Evolutionary conservation across 2,329 filamentous ascomycete species (phyloP).

Genomic region (Coccinonectria pachysandricola): DNA sequence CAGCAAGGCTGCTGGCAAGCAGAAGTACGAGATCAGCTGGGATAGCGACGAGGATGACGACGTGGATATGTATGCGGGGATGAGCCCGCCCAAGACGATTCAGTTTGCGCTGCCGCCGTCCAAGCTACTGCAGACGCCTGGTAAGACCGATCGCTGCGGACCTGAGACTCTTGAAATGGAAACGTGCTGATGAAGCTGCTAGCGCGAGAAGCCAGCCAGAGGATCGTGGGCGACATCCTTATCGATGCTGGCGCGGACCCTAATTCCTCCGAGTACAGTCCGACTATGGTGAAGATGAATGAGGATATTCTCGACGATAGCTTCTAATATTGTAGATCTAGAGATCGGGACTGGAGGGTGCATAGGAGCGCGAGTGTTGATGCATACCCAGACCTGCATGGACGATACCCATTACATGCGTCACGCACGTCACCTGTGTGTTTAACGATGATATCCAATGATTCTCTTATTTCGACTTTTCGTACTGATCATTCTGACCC

Average conservation of each 20-base stretch:
- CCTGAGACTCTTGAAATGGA: not conserved
- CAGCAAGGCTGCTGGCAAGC: slow-evolving; percentile 14
- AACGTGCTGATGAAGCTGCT: slow-evolving; percentile 5
- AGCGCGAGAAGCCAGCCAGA: slow-evolving; percentile 71
- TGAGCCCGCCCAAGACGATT: slow-evolving; percentile 90
- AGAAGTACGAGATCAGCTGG: slow-evolving; percentile 55
- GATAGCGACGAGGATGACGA: slow-evolving; percentile 63
- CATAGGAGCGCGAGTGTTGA: too few relatives aligned
- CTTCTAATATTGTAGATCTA: too few relatives aligned
- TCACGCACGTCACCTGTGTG: too few relatives aligned
- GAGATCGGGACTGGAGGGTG: too few relatives aligned
- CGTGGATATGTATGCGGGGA: slow-evolving; percentile 52
- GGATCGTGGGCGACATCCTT: slow-evolving; percentile 72
- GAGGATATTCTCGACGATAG: slow-evolving; percentile 52
- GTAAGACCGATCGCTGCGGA: slow-evolving; percentile 31
- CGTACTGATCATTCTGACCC: too few relatives aligned
- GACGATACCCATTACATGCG: too few relatives aligned
- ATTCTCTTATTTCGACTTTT: too few relatives aligned
- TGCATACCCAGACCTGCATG: too few relatives aligned
- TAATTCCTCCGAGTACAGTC: slow-evolving; percentile 49
- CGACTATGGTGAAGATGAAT: slow-evolving; percentile 56
- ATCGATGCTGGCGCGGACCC: slow-evolving; percentile 59
- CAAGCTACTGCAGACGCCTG: slow-evolving; percentile 69
- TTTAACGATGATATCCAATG: too few relatives aligned
- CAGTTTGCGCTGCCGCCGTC: slow-evolving; percentile 73